phyloP scores from a whole-genome alignment of 2,329 filamentous ascomycete species.

The Phialophora macrospora region DNA sequence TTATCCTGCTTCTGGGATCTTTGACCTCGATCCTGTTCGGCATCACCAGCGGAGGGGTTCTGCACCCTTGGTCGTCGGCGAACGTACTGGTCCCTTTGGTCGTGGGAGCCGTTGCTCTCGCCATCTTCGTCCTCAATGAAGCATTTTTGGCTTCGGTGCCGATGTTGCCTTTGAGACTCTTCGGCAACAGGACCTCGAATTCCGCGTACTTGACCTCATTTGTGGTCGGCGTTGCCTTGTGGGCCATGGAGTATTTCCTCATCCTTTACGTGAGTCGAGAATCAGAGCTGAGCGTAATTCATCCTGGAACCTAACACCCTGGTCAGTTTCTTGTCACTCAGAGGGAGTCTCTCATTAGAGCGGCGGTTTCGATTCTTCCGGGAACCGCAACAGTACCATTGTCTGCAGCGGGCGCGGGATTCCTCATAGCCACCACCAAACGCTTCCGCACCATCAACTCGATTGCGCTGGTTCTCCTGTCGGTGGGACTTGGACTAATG shows the following conservation, averaged over 20 bases:
- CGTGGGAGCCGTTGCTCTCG: background rate
- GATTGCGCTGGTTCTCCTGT: background rate
- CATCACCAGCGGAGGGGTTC: background rate
- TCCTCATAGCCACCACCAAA: background rate
- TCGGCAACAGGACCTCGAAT: background rate
- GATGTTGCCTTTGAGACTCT: background rate
- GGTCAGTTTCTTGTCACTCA: background rate
- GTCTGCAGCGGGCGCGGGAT: background rate
- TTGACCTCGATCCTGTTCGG: background rate
- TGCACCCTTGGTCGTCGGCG: background rate
- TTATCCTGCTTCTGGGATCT: background rate
- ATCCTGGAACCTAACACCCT: no score
- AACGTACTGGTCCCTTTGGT: background rate
- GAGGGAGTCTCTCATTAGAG: background rate
- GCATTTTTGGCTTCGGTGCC: background rate
- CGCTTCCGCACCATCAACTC: background rate
- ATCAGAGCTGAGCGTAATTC: background rate
- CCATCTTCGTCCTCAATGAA: constrained; percentile 1
- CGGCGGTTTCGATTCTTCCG: background rate
- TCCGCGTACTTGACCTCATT: background rate
- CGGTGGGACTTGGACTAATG: no score
- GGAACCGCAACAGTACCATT: background rate
- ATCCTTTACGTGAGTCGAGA: background rate
- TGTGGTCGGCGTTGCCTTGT: background rate
- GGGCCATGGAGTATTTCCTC: background rate